Conservation (phyloP, 169 alveolate species). For the Theileria parva region DNA sequence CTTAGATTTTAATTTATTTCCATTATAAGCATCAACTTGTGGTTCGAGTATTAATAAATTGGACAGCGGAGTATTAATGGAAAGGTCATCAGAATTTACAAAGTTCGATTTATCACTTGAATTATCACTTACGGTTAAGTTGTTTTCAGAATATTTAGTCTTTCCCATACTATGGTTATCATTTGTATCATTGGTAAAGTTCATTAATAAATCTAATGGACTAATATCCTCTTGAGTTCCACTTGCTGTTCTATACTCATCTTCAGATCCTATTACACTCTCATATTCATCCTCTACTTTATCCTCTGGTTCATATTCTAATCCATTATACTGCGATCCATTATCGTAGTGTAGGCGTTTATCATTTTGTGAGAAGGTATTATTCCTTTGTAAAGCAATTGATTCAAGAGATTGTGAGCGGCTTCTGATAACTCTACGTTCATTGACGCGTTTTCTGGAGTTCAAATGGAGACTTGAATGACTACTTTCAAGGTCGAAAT, state of each 20-base stretch:
- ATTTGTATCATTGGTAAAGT: not conserved
- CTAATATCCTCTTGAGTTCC: not conserved
- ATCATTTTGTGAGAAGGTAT: constrained; percentile 6
- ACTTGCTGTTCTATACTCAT: not conserved
- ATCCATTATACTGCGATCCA: not conserved
- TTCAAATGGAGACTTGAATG: not conserved
- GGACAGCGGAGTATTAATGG: not conserved
- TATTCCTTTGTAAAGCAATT: not conserved
- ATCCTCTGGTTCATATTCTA: not conserved
- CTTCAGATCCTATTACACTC: not conserved
- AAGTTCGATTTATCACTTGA: not conserved
- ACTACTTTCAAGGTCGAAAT: not conserved
- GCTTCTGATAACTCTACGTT: not conserved
- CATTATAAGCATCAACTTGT: not conserved
- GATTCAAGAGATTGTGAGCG: constrained; percentile 17
- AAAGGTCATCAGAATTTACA: not conserved
- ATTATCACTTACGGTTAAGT: not conserved
- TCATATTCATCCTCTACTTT: constrained; percentile 5
- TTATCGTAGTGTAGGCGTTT: not conserved
- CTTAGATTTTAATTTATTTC: not conserved
- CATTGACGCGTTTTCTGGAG: constrained; percentile 15
- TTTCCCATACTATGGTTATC: not conserved
- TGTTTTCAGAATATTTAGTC: not conserved
- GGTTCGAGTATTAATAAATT: not conserved
- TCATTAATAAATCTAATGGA: not conserved